Evolutionary conservation across 345 rosid genomes (phyloP).

Genomic region (Tarenaya hassleriana): DNA sequence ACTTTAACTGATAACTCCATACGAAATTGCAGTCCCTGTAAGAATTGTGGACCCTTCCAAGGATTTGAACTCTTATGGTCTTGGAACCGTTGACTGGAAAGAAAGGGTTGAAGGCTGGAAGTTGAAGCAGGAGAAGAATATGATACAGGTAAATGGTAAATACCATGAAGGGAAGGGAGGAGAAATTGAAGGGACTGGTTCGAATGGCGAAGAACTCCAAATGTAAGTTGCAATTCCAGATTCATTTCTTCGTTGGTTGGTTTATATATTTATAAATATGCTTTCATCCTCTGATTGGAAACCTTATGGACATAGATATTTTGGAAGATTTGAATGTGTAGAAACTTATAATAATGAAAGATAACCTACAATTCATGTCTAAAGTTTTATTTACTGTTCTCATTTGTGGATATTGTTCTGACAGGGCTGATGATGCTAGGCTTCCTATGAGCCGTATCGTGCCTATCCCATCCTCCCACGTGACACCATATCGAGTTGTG

Average conservation of each 20-base stretch:
- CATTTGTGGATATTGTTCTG: background rate
- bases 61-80: constrained; percentile 94
- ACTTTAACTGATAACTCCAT: constrained; percentile 18
- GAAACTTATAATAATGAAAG: too few relatives aligned
- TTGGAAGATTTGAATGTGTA: too few relatives aligned
- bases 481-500: constrained; percentile 71
- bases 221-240: constrained; percentile 39
- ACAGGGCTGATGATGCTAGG: constrained; percentile 74
- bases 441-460: constrained; percentile 80
- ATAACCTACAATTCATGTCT: too few relatives aligned
- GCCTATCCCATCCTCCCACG: constrained; percentile 65
- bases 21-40: constrained; percentile 50
- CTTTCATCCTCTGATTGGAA: too few relatives aligned
- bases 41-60: constrained; percentile 89
- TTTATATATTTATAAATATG: background rate
- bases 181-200: constrained; percentile 84
- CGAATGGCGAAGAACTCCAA: constrained; percentile 78
- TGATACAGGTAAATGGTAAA: constrained; percentile 56
- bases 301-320: too few relatives aligned
- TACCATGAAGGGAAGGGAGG: constrained; percentile 67
- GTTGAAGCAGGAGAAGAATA: constrained; percentile 84
- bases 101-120: constrained; percentile 96
- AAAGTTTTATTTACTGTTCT: too few relatives aligned
- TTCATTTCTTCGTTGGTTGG: too few relatives aligned
- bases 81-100: constrained; percentile 93